Conservation (phyloP, 2,329 filamentous ascomycete genomes). For the Penicillium sclerotiorum region DNA sequence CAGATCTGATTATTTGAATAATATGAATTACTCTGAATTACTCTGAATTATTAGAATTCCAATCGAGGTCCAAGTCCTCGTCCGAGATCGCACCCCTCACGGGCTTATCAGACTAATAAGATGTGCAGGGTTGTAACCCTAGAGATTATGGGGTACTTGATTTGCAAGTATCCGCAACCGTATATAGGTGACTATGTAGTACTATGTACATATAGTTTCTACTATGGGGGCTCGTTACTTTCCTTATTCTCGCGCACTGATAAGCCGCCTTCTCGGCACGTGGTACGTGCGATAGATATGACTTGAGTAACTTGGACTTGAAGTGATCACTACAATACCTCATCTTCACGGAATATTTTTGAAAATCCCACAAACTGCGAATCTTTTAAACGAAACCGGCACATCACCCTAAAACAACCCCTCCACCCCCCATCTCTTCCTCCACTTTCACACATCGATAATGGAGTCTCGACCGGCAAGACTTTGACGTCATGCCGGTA, state of each 20-base stretch:
- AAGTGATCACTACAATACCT: no score
- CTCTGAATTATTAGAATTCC: not conserved
- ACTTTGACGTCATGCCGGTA: constrained; percentile 4
- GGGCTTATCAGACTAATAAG: constrained; percentile 14
- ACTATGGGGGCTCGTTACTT: no score
- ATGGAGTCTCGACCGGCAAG: not conserved
- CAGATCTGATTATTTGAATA: no score
- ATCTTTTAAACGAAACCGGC: not conserved
- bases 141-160: not conserved
- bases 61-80: not conserved
- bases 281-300: constrained; percentile 4
- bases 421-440: not conserved
- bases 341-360: not conserved
- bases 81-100: constrained; percentile 13
- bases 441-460: not conserved
- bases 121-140: constrained; percentile 4
- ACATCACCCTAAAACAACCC: no score
- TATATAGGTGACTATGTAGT: not conserved
- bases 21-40: no score
- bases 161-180: not conserved
- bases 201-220: not conserved
- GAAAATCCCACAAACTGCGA: not conserved
- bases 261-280: constrained; percentile 18
- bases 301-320: not conserved
- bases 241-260: constrained; percentile 12